Percentiles rank a stretch among this genome's conserved stretches.
These are phyloP conservation scores for Paragyromitra xinjiangensis DNA, from an alignment of 495 filamentous ascomycete species.

Conservation along the genomic window DNA sequence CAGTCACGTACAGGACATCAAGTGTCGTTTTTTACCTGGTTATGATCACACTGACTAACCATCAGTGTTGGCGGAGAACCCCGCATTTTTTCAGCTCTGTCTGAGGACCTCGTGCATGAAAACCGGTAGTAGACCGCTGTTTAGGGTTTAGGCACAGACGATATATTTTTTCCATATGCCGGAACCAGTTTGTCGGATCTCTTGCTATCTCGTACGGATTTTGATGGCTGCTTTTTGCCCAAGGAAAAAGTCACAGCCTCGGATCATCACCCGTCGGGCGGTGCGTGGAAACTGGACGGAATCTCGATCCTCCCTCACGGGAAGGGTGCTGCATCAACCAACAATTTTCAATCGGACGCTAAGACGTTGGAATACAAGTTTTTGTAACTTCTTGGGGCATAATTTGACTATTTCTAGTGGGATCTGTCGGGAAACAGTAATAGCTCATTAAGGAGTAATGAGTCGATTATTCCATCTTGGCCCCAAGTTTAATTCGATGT, in stretches of 20 bases:
- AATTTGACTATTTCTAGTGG: neutral
- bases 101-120: neutral
- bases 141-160: constrained; percentile 8
- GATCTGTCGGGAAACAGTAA: neutral
- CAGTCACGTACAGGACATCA: constrained; percentile 15
- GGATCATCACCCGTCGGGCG: neutral
- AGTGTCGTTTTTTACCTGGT: constrained; percentile 18
- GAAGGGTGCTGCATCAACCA: neutral
- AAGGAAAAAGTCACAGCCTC: neutral
- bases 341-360: neutral
- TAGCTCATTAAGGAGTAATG: neutral
- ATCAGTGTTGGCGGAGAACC: constrained; percentile 9
- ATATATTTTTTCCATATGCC: neutral
- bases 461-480: neutral
- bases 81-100: constrained; percentile 32
- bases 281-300: neutral
- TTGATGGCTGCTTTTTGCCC: neutral
- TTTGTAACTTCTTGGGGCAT: neutral
- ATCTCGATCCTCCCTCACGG: neutral
- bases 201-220: constrained; percentile 1
- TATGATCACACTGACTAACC: constrained; percentile 13
- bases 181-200: neutral
- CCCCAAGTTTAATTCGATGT: neutral
- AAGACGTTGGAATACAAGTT: constrained; percentile 2
- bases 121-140: constrained; percentile 3